Evolutionary conservation across 331 rosid genomes (phyloP).

Genomic region (Stylosanthes scabra): DNA sequence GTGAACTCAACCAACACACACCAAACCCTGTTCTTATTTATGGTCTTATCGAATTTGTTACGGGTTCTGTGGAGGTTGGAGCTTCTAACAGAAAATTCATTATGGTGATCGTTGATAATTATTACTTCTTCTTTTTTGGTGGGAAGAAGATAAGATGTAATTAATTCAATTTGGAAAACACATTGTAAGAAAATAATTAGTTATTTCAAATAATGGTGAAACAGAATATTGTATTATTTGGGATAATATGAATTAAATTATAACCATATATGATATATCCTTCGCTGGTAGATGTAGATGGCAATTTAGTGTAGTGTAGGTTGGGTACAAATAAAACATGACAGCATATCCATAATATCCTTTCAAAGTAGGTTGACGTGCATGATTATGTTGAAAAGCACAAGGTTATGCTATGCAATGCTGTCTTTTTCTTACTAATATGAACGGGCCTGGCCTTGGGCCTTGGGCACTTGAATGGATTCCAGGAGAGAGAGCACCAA

Average conservation of each 20-base stretch:
- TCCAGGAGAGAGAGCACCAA: background rate
- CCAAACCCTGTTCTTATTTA: conserved; percentile 6
- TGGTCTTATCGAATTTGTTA: background rate
- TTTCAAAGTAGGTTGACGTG: background rate
- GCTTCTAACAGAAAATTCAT: background rate
- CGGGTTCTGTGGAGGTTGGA: background rate
- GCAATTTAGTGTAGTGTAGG: background rate
- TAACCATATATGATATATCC: background rate
- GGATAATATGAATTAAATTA: too few relatives aligned
- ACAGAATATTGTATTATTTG: background rate
- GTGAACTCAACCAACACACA: background rate
- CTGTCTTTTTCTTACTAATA: too few relatives aligned
- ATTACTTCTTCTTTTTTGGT: background rate
- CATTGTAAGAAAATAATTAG: background rate
- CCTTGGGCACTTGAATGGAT: background rate
- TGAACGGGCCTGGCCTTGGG: too few relatives aligned
- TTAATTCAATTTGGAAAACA: background rate
- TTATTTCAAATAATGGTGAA: background rate
- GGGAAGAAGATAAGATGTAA: background rate
- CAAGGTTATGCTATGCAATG: too few relatives aligned
- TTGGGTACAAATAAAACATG: background rate
- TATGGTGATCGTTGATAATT: background rate
- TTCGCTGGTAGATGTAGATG: background rate
- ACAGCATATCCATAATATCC: background rate
- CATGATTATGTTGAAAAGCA: too few relatives aligned